These are phyloP conservation scores for Phlebiopsis gigantea DNA, from an alignment of 768 basidiomycete genomes.

Conservation along the genomic window DNA sequence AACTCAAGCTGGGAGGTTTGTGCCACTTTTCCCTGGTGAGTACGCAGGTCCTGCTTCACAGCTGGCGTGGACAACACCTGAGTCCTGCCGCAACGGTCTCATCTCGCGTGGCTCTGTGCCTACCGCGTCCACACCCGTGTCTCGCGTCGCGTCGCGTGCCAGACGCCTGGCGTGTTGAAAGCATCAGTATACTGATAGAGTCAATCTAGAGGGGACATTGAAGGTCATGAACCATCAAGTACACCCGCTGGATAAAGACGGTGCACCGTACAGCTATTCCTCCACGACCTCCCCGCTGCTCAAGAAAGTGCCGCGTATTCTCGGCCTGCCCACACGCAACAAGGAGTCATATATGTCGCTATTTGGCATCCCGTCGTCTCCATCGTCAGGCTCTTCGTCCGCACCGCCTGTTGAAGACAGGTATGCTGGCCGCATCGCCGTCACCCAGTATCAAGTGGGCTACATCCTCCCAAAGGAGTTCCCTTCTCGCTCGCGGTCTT, in stretches of 20 bases:
- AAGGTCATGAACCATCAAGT: slow-evolving; percentile 69
- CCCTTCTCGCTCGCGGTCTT: slow-evolving; percentile 27
- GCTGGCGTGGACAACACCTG: neutral
- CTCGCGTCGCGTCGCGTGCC: no score
- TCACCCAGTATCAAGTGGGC: slow-evolving; percentile 72
- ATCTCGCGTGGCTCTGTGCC: no score
- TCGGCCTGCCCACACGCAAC: slow-evolving; percentile 60
- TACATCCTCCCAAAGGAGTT: slow-evolving; percentile 73
- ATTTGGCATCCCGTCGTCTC: slow-evolving; percentile 36
- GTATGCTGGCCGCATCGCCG: slow-evolving; percentile 71
- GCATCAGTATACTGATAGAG: neutral
- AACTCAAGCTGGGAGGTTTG: slow-evolving; percentile 49
- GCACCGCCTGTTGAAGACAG: slow-evolving; percentile 51
- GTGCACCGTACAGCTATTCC: slow-evolving; percentile 73
- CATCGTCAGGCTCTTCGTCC: slow-evolving; percentile 30
- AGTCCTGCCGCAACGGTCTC: no score
- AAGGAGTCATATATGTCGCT: slow-evolving; percentile 55
- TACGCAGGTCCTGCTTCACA: neutral
- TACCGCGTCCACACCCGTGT: neutral
- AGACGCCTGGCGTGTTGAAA: neutral
- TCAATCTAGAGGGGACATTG: slow-evolving; percentile 66
- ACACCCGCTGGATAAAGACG: slow-evolving; percentile 69
- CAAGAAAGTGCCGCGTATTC: slow-evolving; percentile 61
- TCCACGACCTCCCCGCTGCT: slow-evolving; percentile 56
- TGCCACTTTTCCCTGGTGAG: slow-evolving; percentile 71